phyloP scores from a whole-genome alignment of 2,329 filamentous ascomycete genomes.

The Pestalotiopsis sp. region DNA sequence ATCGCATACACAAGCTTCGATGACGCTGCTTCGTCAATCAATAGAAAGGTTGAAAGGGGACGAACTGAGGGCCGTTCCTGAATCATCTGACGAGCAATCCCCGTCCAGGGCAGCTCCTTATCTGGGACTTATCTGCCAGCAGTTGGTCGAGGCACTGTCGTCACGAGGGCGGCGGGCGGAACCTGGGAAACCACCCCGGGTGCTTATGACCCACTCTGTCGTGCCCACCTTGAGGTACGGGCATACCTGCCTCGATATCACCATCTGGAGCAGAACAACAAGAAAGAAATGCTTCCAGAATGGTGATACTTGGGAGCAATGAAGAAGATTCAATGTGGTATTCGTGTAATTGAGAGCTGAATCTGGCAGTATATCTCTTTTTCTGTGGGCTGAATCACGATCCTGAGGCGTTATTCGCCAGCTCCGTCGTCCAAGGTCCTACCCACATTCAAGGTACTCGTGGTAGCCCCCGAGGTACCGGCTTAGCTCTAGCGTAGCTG shows the following conservation, averaged over 20 bases:
- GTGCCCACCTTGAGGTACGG: neutral
- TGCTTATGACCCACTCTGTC: constrained; percentile 4
- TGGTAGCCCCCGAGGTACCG: neutral
- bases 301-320: neutral
- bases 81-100: neutral
- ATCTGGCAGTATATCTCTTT: neutral
- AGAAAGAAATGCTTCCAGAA: neutral
- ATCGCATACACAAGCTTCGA: neutral
- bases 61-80: neutral
- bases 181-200: constrained; percentile 4
- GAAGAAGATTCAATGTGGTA: neutral
- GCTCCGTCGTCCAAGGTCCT: neutral
- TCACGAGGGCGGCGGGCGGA: constrained; percentile 8
- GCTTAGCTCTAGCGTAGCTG: constrained; percentile 15
- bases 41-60: neutral
- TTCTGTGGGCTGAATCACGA: neutral
- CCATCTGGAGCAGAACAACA: neutral
- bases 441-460: neutral
- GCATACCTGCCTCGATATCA: neutral
- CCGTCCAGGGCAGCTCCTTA: neutral
- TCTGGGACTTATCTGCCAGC: constrained; percentile 1
- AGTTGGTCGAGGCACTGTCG: neutral
- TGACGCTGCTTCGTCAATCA: neutral
- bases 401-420: neutral
- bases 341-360: neutral